Evolutionary conservation across 805 yeast genomes (phyloP), one percentile per base, ranked within the genome.

Genomic region (Saccharomycopsis schoenii): DNA sequence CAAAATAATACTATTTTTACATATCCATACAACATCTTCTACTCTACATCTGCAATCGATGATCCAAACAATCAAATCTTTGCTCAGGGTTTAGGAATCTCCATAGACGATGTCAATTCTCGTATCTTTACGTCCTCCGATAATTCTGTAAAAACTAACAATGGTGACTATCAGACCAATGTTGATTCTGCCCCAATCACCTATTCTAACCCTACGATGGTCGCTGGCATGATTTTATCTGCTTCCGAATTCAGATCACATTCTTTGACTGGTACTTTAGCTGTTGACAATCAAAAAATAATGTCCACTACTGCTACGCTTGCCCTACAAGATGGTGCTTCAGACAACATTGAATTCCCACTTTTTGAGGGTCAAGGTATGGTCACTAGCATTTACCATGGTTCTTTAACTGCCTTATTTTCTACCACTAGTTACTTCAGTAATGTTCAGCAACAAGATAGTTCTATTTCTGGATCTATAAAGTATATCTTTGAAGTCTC

Each of bases 331-430:
- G 36, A 47, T 11, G 41, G 39, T 11, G 41, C 11, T 34, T 1
- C 1, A n/a, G 52, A 42, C 25, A 29, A 29, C 25, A 73, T 85
- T 15, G 76, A 76, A 37, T 64, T 81, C 57, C 84, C 85, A 1
- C 64, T 84, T 55, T 84, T 82, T 11, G 80, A 80, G 68, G 88
- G 87, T 59, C 80, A 82, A 83, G 87, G 86, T 24, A 76, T 82
- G 65, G 75, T 76, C 5, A 76, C 83, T 2, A 83, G 79, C 39
- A 68, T 83, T 39, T 79, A 79, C 66, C 71, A 78, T 66, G 83
- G 83, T 12, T 66, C 73, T 62, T 66, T 87, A 25, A 77, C 78
- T 11, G 81, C 88, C 25, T 47, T 47, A 34, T 47, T 47, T 17
- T 39, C 42, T 54, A 39, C 42, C 6, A 36, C 42, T 14, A 36